A percentile compares a stretch with the other conserved stretches of the same genome.
Evolutionary conservation across 2,329 filamentous ascomycete species (phyloP).

Genomic region (Ophiostoma montium): DNA sequence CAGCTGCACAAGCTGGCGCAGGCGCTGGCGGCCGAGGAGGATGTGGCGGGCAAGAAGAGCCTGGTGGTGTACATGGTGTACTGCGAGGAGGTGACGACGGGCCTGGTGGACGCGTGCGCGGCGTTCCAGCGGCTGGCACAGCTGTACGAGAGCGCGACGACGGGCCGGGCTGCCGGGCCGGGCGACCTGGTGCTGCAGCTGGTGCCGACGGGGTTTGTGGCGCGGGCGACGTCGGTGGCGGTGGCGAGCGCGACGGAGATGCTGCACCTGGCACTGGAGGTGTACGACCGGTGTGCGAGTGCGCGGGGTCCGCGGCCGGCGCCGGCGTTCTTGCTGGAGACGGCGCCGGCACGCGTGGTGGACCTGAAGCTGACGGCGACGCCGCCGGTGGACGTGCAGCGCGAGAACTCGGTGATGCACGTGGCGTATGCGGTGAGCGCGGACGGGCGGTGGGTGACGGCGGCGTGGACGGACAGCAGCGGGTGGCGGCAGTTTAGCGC

Average conservation of each 20-base stretch:
- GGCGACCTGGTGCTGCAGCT: slow-evolving; percentile 68
- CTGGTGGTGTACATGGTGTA: slow-evolving; percentile 69
- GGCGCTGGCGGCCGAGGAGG: slow-evolving; percentile 28
- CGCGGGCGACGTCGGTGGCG: slow-evolving; percentile 46
- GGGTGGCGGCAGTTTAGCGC: slow-evolving; percentile 60
- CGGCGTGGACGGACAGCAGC: slow-evolving; percentile 67
- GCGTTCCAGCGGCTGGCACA: slow-evolving; percentile 63
- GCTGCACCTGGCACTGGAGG: slow-evolving; percentile 52
- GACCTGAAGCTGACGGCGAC: slow-evolving; percentile 58
- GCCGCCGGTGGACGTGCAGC: slow-evolving; percentile 57
- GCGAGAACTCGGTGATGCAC: slow-evolving; percentile 70
- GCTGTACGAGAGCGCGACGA: slow-evolving; percentile 35
- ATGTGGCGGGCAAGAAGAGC: slow-evolving; percentile 38
- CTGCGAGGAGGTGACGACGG: slow-evolving; percentile 44
- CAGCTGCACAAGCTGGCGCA: slow-evolving; percentile 35
- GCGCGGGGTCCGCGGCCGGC: slow-evolving; percentile 44
- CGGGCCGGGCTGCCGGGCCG: slow-evolving; percentile 21
- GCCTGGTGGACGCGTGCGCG: slow-evolving; percentile 56
- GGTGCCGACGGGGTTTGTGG: slow-evolving; percentile 53
- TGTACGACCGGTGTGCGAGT: slow-evolving; percentile 60
- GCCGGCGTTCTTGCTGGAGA: slow-evolving; percentile 60
- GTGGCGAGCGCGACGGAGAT: slow-evolving; percentile 48
- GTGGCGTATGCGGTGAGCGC: slow-evolving; percentile 64
- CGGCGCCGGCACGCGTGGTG: slow-evolving; percentile 53
- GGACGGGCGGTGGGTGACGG: slow-evolving; percentile 65